Evolutionary conservation across 768 basidiomycete species (phyloP), one percentile per base, ranked within the genome.

Genomic region (Daedalea quercina): DNA sequence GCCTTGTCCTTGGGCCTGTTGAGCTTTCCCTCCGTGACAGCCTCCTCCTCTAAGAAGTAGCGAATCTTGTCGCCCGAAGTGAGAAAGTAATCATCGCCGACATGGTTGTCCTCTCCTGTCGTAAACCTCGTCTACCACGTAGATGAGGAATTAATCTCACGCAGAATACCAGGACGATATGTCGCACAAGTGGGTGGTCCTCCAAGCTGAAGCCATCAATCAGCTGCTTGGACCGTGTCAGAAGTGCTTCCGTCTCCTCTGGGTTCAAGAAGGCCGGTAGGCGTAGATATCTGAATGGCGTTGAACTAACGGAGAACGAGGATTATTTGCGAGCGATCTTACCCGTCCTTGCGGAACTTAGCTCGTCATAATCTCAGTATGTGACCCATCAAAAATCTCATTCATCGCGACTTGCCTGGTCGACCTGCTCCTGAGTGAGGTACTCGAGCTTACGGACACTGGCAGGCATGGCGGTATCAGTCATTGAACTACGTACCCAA

Each of bases 51-150:
- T 42, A 99, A 74, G 69, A 99, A 98, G 68, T 85, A 98, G 6
- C 89, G 84, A 54, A 98, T 90, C 76, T 96, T 96, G 68, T 97
- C 92, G 1, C 92, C 91, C 1, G 91, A 94, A 26, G 73, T 79
- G 44, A 99, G 73, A 63, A 99, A 99, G 68, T 98, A 98, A 28
- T 91, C 83, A 63, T 98, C 94, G 0, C 94, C 94, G 23, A 92
- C 77, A 60, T 93, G 90, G 50, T 84, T 74, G 53, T 79, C 72
- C 54, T 89, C 84, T 20, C 78, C 78, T 0, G 93, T 94, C 15
- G 87, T 89, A 69, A 99, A 99, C 64, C 82, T 88, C 12, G 94
- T 98, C 93, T 93, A 25, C 24, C 17, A n/a, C 35, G 12, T 12
- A 40, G 9, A 45, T 22, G 4, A 24, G 13, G 6, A 9, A 7